Evolutionary conservation across 345 rosid genomes (phyloP).

Genomic region (Pistacia vera): DNA sequence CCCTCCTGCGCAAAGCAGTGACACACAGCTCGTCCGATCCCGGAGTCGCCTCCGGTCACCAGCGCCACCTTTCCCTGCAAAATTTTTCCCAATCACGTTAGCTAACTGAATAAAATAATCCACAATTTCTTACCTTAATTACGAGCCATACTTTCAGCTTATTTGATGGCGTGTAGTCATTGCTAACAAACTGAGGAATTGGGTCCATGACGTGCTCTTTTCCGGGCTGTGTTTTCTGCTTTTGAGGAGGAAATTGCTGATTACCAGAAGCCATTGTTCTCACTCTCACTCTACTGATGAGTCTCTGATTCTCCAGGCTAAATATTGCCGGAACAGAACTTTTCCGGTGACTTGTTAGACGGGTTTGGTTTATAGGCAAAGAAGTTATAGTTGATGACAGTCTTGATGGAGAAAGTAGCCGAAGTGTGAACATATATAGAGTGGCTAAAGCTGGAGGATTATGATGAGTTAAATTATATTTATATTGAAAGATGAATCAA

Average conservation of each 20-base stretch:
- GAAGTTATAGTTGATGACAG: constrained; percentile 5
- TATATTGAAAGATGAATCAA: neutral
- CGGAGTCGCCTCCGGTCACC: constrained; percentile 84
- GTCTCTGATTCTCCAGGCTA: neutral
- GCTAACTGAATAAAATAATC: too few species aligned
- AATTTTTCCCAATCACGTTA: neutral
- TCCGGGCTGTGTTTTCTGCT: constrained; percentile 69
- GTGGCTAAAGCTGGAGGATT: neutral
- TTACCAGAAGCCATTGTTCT: constrained; percentile 59
- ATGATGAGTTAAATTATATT: neutral
- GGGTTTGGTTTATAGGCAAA: constrained; percentile 18
- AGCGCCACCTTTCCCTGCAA: constrained; percentile 76
- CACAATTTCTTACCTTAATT: neutral
- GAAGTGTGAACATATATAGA: constrained; percentile 6
- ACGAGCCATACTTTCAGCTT: constrained; percentile 49
- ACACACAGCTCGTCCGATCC: constrained; percentile 74
- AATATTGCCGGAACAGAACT: constrained; percentile 15
- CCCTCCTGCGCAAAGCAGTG: constrained; percentile 61
- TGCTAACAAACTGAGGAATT: constrained; percentile 48
- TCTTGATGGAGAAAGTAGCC: constrained; percentile 1
- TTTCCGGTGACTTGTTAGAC: neutral
- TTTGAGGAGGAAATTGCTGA: constrained; percentile 54
- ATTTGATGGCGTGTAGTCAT: constrained; percentile 63
- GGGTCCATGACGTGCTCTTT: constrained; percentile 70
- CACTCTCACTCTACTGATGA: neutral